Evolutionary conservation across 345 rosid genomes (phyloP).

Genomic region (Pistacia vera): DNA sequence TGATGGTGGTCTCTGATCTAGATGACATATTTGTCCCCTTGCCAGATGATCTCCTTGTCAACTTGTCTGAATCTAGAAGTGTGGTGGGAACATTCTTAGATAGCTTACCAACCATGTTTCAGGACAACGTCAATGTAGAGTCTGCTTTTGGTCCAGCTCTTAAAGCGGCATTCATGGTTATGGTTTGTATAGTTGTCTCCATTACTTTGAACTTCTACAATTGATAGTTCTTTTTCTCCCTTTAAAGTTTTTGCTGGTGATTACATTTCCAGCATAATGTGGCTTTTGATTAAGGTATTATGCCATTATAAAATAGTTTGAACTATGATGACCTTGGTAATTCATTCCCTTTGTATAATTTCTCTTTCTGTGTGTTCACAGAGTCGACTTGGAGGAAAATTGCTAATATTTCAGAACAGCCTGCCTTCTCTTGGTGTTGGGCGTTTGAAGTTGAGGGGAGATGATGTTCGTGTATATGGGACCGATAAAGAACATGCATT

Average conservation of each 20-base stretch:
- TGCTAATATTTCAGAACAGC: conserved; percentile 88
- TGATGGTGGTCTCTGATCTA: conserved; percentile 98
- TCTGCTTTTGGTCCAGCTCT: conserved; percentile 99
- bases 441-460: conserved; percentile 91
- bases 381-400: conserved; percentile 96
- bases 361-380: conserved; percentile 26
- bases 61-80: conserved; percentile 92
- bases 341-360: conserved; percentile 13
- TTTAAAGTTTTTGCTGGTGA: background rate
- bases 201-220: conserved; percentile 15
- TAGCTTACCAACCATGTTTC: conserved; percentile 93
- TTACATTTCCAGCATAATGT: conserved; percentile 6
- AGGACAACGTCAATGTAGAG: conserved; percentile 83
- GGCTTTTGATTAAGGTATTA: background rate
- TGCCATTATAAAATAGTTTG: background rate
- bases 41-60: conserved; percentile 98
- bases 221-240: background rate
- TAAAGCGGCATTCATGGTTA: conserved; percentile 91
- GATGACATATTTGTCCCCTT: conserved; percentile 92
- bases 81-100: conserved; percentile 93
- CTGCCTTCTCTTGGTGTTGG: conserved; percentile 97
- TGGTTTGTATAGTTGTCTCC: conserved; percentile 58
- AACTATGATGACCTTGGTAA: conserved; percentile 7
- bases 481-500: conserved; percentile 87
- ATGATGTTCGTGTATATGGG: conserved; percentile 93